phyloP scores from a whole-genome alignment of 1,284 basidiomycete species.

The Coriolopsis trogii region DNA sequence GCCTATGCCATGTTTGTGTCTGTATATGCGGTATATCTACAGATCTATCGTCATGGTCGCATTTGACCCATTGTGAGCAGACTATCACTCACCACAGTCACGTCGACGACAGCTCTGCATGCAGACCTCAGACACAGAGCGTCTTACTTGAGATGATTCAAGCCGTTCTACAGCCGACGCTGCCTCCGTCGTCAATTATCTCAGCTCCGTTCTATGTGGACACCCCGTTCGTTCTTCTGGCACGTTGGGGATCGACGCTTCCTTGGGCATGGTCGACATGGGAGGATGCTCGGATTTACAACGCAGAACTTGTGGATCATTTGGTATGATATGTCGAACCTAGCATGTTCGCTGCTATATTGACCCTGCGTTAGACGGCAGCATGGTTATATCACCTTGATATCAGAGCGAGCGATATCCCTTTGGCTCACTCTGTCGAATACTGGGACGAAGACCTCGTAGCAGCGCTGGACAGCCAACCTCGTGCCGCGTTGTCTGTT shows the following conservation, averaged over 20 bases:
- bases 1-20: conserved; percentile 54
- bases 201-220: conserved; percentile 40
- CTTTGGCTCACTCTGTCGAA: background rate
- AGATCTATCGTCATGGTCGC: background rate
- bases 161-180: conserved; percentile 36
- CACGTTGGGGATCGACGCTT: conserved; percentile 54
- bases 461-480: background rate
- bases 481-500: conserved; percentile 15
- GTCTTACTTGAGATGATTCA: conserved; percentile 49
- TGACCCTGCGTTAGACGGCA: conserved; percentile 44
- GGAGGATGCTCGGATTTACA: conserved; percentile 52
- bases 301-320: conserved; percentile 49
- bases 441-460: conserved; percentile 17
- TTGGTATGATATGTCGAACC: conserved; percentile 46
- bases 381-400: conserved; percentile 49
- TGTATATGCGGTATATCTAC: conserved; percentile 52
- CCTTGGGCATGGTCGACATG: conserved; percentile 70
- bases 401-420: background rate
- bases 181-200: conserved; percentile 19
- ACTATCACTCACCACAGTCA: conserved; percentile 17
- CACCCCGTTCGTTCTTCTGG: conserved; percentile 47
- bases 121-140: conserved; percentile 52
- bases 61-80: conserved; percentile 16
- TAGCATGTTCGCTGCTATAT: background rate
- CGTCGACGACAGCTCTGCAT: conserved; percentile 13